phyloP scores from a whole-genome alignment of 106 monocot species.

The Narthecium ossifragum region DNA sequence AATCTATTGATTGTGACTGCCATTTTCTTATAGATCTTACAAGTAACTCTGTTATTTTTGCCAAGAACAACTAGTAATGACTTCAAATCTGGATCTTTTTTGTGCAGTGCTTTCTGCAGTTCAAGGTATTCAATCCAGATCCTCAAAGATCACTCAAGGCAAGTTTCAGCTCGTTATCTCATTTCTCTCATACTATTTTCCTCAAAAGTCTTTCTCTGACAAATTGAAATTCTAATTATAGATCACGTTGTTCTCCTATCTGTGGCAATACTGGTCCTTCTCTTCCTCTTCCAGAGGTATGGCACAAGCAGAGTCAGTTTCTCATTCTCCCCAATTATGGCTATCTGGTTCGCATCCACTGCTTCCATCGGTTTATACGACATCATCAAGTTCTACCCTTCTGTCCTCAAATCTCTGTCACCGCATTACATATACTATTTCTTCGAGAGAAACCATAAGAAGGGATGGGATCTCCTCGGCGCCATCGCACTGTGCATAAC shows the following conservation, averaged over 20 bases:
- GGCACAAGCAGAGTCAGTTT: conserved; percentile 55
- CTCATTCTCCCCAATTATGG: conserved; percentile 58
- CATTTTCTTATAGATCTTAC: no score
- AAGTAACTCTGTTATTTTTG: no score
- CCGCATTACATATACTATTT: conserved; percentile 52
- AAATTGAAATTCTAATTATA: not conserved
- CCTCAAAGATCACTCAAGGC: conserved; percentile 40
- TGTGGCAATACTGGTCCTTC: conserved; percentile 35
- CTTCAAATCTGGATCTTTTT: no score
- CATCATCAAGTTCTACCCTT: conserved; percentile 43
- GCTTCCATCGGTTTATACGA: conserved; percentile 41
- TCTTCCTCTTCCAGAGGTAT: conserved; percentile 53
- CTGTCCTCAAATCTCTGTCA: conserved; percentile 36
- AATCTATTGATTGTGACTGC: no score
- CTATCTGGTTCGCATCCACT: conserved; percentile 37
- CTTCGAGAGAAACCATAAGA: conserved; percentile 29
- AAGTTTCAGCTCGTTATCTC: not conserved
- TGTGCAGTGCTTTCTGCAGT: conserved; percentile 63
- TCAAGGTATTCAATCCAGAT: conserved; percentile 67
- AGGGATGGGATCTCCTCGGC: conserved; percentile 53
- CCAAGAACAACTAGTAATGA: no score
- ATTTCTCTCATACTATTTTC: not conserved
- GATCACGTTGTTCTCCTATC: conserved; percentile 36
- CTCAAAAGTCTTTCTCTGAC: not conserved
- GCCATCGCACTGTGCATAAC: conserved; percentile 51